These are phyloP conservation scores for Berkeleyomyces basicola DNA, from an alignment of 2,329 filamentous ascomycete genomes.

Conservation along the genomic window DNA sequence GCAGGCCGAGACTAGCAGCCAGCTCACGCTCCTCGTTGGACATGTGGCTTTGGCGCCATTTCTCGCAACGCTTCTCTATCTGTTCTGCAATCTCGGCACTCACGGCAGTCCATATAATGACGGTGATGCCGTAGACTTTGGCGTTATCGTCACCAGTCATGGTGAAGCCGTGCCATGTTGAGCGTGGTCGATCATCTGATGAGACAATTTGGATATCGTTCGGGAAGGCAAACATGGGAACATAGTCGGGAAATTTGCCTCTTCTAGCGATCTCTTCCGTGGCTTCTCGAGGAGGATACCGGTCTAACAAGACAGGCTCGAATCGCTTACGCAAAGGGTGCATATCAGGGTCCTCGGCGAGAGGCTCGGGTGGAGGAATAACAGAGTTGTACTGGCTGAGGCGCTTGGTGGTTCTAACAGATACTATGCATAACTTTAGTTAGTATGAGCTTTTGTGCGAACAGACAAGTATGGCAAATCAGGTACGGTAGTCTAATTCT, in stretches of 20 bases:
- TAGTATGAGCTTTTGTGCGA: constrained; percentile 11
- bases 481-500: background rate
- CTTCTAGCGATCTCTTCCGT: constrained; percentile 64
- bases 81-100: constrained; percentile 68
- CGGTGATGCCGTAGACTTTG: constrained; percentile 78
- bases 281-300: constrained; percentile 74
- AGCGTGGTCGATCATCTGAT: constrained; percentile 77
- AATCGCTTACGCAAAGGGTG: constrained; percentile 88
- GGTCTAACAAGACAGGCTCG: constrained; percentile 87
- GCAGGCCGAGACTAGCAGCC: constrained; percentile 76
- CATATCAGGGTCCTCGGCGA: constrained; percentile 82
- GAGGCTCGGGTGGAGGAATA: constrained; percentile 80
- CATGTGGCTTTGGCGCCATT: constrained; percentile 75
- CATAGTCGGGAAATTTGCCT: constrained; percentile 86
- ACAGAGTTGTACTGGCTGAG: constrained; percentile 97
- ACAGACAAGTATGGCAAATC: background rate
- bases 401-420: constrained; percentile 63
- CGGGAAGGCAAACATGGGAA: constrained; percentile 98
- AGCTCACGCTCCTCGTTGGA: constrained; percentile 80
- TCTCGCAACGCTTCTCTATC: constrained; percentile 66
- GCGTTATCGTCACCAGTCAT: constrained; percentile 92
- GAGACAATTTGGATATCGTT: constrained; percentile 97
- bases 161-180: constrained; percentile 98
- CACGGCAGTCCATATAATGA: constrained; percentile 85
- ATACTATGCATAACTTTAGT: constrained; percentile 25